Percentiles rank a stretch among this genome's conserved stretches.
Evolutionary conservation across 2,329 filamentous ascomycete genomes (phyloP).

Genomic region (Raffaelea deltoideospora): DNA sequence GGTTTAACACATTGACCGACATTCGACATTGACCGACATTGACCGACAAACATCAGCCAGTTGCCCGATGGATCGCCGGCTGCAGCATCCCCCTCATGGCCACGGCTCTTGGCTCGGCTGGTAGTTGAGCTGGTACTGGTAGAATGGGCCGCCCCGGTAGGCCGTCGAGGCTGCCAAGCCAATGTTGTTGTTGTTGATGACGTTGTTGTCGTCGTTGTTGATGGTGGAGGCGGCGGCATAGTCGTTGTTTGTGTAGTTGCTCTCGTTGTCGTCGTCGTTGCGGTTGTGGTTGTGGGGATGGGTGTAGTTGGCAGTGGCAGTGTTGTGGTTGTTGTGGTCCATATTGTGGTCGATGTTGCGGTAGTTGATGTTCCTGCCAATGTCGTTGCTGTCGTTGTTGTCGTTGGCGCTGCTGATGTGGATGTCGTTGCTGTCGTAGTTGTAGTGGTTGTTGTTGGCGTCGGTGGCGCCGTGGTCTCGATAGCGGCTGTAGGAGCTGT

Average conservation of each 20-base stretch:
- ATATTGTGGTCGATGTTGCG: too few relatives aligned
- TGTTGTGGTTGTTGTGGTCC: background rate
- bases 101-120: too few relatives aligned
- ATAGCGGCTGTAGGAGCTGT: background rate
- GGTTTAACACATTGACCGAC: too few relatives aligned
- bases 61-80: too few relatives aligned
- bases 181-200: background rate
- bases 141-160: slow-evolving; percentile 4
- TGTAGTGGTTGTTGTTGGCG: background rate
- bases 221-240: background rate
- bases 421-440: background rate
- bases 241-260: too few relatives aligned
- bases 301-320: background rate
- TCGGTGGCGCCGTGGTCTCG: background rate
- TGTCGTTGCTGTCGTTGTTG: background rate
- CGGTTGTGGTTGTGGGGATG: background rate
- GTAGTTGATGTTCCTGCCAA: background rate
- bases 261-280: too few relatives aligned
- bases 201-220: background rate
- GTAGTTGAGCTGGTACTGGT: slow-evolving; percentile 2
- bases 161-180: slow-evolving; percentile 2
- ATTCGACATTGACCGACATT: too few relatives aligned
- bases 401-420: background rate
- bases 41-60: too few relatives aligned
- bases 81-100: too few relatives aligned